Evolutionary conservation across 2,329 filamentous ascomycete genomes (phyloP).

Genomic region (Aspergillus hortae): DNA sequence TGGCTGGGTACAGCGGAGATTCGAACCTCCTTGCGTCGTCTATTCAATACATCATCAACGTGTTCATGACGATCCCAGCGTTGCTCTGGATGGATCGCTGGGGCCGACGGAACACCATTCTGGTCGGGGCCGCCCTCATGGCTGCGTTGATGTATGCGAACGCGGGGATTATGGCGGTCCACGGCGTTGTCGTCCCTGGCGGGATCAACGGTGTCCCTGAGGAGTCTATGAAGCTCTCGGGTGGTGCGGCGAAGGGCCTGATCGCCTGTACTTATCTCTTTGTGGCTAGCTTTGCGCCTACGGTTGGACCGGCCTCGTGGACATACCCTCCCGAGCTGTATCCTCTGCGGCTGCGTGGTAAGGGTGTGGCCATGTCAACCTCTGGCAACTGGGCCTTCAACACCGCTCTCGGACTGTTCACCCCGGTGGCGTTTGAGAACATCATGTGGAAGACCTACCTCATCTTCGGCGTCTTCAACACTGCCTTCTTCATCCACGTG

Average conservation of each 20-base stretch:
- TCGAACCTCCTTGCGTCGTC: conserved; percentile 62
- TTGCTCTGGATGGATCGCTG: conserved; percentile 71
- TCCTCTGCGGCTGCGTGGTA: conserved; percentile 54
- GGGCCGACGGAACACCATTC: conserved; percentile 66
- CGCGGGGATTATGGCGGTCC: conserved; percentile 37
- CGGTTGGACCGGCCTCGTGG: conserved; percentile 57
- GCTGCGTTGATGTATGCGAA: conserved; percentile 43
- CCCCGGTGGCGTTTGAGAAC: conserved; percentile 50
- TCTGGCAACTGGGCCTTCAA: conserved; percentile 59
- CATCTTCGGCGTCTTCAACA: conserved; percentile 68
- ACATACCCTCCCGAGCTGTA: conserved; percentile 54
- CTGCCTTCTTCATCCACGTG: conserved; percentile 62
- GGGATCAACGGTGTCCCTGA: conserved; percentile 31
- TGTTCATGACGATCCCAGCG: conserved; percentile 72
- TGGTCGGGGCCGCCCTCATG: conserved; percentile 66
- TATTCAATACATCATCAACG: conserved; percentile 77
- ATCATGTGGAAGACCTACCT: conserved; percentile 60
- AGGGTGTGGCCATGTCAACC: conserved; percentile 57
- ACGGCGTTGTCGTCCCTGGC: conserved; percentile 40
- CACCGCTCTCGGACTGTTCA: conserved; percentile 45
- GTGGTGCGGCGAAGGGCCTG: conserved; percentile 57
- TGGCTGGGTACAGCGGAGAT: conserved; percentile 63
- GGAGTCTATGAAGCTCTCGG: conserved; percentile 36
- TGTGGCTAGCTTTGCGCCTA: conserved; percentile 56
- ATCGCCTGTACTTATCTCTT: conserved; percentile 70